Base-by-base conservation (phyloP, 208 protist genomes). In the Porcisia deanei region DNA sequence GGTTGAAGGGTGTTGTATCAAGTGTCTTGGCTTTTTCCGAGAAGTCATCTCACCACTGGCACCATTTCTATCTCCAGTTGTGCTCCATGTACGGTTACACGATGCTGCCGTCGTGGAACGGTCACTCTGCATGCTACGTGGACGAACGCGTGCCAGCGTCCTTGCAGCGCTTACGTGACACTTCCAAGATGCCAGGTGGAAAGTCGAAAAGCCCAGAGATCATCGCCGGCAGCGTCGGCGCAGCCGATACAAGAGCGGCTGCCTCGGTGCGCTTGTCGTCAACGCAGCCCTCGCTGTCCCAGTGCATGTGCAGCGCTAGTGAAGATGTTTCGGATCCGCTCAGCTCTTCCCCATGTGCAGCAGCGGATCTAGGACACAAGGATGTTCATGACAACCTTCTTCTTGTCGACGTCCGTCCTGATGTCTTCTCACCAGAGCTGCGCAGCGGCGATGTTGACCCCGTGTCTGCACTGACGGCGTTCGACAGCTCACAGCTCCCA, bases 391-490 rank as follows among this genome's bases (percentile, higher is more conserved):
- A 73, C 12, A 59, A 63, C 7, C 73, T 89, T 9, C 79, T 94
- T 25, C 79, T 81, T 16, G 79, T 94, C 1, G 92, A 96, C 71
- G 58, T 70, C 25, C 55, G 83, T 45, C 85, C 88, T 2, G 77
- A 71, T 16, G 71, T 58, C 34, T 92, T 93, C 76, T 94, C 92
- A 0, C 90, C 92, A 10, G 92, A 96, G 79, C 85, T 96, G 67
- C 69, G 52, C 74, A 30, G 30, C 37, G 79, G 79, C 63, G n/a
- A 37, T 3, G 63, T 79, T 5, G 79, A 83, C 6, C 22, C 73
- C 0, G 20, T 41, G 41, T 81, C 81, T 18, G 64, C 60, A 55
- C 69, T 89, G 61, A 76, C 66, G 22, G 41, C 41, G 1, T 73
- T 75, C 20, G 49, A 59, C 18, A 77, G 72, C 16, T 71, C 64